These are phyloP conservation scores for Nigrospora osmanthi DNA, from an alignment of 2,329 filamentous ascomycete genomes.

Conservation along the genomic window DNA sequence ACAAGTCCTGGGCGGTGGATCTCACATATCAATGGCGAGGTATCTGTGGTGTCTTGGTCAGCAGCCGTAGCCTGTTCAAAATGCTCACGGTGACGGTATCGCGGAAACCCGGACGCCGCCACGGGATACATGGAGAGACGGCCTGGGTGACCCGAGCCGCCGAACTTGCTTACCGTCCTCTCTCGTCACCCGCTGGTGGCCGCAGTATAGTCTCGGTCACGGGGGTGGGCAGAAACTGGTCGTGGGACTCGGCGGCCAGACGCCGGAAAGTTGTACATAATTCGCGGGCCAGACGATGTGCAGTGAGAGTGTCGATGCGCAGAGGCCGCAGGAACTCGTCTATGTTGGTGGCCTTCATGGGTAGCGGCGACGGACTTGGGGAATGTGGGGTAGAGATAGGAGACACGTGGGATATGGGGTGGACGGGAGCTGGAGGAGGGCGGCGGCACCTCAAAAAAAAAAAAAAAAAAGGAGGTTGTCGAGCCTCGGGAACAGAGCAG, in stretches of 20 bases:
- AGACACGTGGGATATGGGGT: no score
- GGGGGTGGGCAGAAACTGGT: constrained; percentile 54
- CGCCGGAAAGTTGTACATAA: constrained; percentile 38
- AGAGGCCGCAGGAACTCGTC: constrained; percentile 44
- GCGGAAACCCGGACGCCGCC: background rate
- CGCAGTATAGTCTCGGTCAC: constrained; percentile 52
- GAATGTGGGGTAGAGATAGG: background rate
- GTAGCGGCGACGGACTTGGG: no score
- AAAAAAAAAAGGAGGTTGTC: no score
- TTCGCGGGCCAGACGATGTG: constrained; percentile 37
- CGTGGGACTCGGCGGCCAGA: constrained; percentile 42
- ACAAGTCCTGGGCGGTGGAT: constrained; percentile 4
- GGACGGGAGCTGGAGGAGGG: no score
- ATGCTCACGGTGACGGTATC: background rate
- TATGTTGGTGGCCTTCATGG: constrained; percentile 12
- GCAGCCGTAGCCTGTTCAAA: no score
- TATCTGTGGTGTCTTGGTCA: constrained; percentile 30
- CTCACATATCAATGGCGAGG: constrained; percentile 60
- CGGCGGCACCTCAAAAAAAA: no score
- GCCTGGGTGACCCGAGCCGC: background rate
- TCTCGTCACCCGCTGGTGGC: constrained; percentile 31
- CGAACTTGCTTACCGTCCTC: constrained; percentile 36
- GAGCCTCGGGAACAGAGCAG: no score
- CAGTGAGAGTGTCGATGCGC: constrained; percentile 34
- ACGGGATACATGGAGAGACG: background rate